These are phyloP conservation scores for Eruca vesicaria DNA, from an alignment of 441 rosid species.

Conservation along the genomic window DNA sequence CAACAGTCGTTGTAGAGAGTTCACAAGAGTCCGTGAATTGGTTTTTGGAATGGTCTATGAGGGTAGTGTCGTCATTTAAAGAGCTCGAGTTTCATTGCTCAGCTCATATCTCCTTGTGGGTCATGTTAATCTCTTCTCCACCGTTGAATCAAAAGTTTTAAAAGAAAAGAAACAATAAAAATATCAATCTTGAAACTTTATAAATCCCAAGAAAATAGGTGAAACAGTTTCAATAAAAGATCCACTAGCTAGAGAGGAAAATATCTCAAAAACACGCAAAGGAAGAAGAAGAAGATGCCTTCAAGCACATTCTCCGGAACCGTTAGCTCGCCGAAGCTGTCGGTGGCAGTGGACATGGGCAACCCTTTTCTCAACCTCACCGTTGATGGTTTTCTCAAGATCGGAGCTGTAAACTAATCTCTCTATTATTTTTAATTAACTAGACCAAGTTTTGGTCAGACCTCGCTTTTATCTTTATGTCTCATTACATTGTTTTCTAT, in stretches of 20 bases:
- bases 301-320: constrained; percentile 48
- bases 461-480: too few relatives aligned
- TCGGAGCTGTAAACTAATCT: constrained; percentile 48
- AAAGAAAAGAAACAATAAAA: neutral
- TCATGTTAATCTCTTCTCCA: constrained; percentile 26
- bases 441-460: too few relatives aligned
- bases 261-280: neutral
- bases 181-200: constrained; percentile 15
- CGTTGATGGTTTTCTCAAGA: constrained; percentile 78
- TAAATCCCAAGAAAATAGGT: constrained; percentile 27
- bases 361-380: constrained; percentile 66
- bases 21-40: constrained; percentile 13
- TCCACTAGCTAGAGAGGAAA: neutral
- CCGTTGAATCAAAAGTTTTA: constrained; percentile 24
- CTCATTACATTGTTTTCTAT: neutral
- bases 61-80: constrained; percentile 13
- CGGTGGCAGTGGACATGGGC: constrained; percentile 65
- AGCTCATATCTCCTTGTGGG: constrained; percentile 25
- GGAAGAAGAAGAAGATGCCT: constrained; percentile 48
- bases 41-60: constrained; percentile 16
- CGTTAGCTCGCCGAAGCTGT: constrained; percentile 54
- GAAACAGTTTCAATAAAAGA: neutral
- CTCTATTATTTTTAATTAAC: too few relatives aligned
- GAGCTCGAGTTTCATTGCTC: constrained; percentile 15
- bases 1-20: constrained; percentile 16